Base-by-base conservation (phyloP, 805 yeast genomes). In the Maudiozyma bulderi region DNA sequence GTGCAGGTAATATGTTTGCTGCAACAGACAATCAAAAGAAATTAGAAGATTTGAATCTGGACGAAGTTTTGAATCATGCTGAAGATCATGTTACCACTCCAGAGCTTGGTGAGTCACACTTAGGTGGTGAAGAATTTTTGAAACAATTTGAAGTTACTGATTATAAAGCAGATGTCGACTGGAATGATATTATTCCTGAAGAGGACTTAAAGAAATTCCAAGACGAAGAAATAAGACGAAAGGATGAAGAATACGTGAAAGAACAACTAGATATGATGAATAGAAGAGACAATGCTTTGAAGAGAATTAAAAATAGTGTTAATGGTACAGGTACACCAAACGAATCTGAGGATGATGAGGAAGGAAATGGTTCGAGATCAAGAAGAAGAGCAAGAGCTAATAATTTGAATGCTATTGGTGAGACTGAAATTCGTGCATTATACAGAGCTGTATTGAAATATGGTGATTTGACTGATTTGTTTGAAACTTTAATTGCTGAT, bases 181-280 rank as follows among this genome's bases (percentile, higher is more conserved):
- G 99, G 99, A 98, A 93, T 70, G 99, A 93, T 66, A 93, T 93
- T 57, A 93, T 93, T 59, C 99, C 99, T 0, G 90, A 87, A 55
- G 95, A 86, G 43, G 99, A 93, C 66, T 73, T 95, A 54, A 76
- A 81, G 52, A 87, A 85, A 64, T 74, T 93, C 58, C 93, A 93
- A 64, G 95, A 86, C 54, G 95, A 89, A 49, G 99, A 93, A 64
- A 82, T 84, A 73, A 84, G 81, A 64, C 77, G 85, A 46, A 77
- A 82, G 43, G 97, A 93, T 56, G 97, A 91, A 54, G 84, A 81
- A 54, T 90, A 80, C 60, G 75, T 93, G 50, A 82, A 88, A 60
- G 91, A 89, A 57, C 98, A 93, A 66, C 81, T 93, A 56, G 88
- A 88, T 54, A 78, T 93, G 83, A 84, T 80, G 60, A 79, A 85